Evolutionary conservation across 176 grass and related monocot genomes (phyloP).

Genomic region (Aegilops speltoides): DNA sequence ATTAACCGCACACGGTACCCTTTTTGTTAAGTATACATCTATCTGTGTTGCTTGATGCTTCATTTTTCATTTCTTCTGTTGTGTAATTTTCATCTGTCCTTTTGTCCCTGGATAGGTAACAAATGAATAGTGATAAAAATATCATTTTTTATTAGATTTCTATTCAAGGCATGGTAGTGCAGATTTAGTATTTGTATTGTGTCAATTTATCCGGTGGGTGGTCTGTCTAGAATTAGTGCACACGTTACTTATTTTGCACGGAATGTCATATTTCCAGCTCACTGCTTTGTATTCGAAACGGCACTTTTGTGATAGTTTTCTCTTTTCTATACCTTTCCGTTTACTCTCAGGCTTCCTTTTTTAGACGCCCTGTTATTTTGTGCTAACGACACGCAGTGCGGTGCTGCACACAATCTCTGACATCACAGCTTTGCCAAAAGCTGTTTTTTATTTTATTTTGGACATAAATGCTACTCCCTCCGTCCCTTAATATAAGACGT

Average conservation of each 20-base stretch:
- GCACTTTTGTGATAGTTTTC: background rate
- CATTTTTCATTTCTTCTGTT: background rate
- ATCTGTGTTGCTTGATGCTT: background rate
- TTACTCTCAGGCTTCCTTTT: background rate
- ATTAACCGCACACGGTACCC: background rate
- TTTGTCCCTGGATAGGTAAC: background rate
- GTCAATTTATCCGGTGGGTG: background rate
- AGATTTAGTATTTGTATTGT: background rate
- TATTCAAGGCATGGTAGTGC: background rate
- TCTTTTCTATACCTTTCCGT: constrained; percentile 19
- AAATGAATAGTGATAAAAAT: background rate
- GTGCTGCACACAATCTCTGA: background rate
- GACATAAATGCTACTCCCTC: background rate
- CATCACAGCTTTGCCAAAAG: background rate
- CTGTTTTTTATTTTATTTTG: background rate
- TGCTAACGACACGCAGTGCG: background rate
- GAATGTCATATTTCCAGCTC: background rate
- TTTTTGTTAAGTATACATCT: background rate
- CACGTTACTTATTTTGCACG: background rate
- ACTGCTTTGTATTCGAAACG: background rate
- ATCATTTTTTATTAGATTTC: background rate
- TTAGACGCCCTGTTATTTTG: background rate
- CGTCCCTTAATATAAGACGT: no score
- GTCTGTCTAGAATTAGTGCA: background rate
- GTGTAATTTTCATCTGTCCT: background rate